Evolutionary conservation across 1,284 basidiomycete species (phyloP).

Genomic region (Apiotrichum gamsii): DNA sequence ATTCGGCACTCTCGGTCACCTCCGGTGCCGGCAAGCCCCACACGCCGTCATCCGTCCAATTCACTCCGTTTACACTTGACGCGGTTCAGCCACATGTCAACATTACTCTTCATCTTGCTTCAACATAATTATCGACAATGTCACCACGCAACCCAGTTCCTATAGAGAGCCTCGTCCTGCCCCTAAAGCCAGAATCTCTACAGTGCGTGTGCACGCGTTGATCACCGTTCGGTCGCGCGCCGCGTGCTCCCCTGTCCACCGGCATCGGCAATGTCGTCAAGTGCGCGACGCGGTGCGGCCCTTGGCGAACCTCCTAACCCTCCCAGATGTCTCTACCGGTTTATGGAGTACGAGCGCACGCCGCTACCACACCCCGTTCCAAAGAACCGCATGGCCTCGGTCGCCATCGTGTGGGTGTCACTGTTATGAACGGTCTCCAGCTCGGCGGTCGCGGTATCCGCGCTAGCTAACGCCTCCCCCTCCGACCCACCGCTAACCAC

Average conservation of each 20-base stretch:
- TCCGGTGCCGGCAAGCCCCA: too few species aligned
- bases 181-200: slow-evolving; percentile 39
- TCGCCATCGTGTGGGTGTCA: slow-evolving; percentile 34
- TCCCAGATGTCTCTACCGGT: slow-evolving; percentile 36
- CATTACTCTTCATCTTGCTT: neutral
- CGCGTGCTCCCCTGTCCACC: too few species aligned
- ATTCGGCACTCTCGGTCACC: too few species aligned
- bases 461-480: neutral
- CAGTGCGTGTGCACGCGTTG: slow-evolving; percentile 22
- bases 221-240: too few species aligned
- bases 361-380: slow-evolving; percentile 22
- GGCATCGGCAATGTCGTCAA: too few species aligned
- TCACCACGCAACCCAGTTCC: slow-evolving; percentile 21
- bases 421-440: too few species aligned
- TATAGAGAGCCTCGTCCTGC: slow-evolving; percentile 34
- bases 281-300: too few species aligned
- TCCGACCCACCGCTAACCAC: too few species aligned
- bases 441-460: too few species aligned
- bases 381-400: slow-evolving; percentile 31
- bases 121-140: slow-evolving; percentile 2
- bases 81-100: too few species aligned
- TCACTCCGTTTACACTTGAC: too few species aligned
- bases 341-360: slow-evolving; percentile 27
- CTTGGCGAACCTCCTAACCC: neutral
- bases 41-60: too few species aligned